These are phyloP conservation scores for Flaveria floridana DNA, from an alignment of 140 eudicot genomes.

Conservation along the genomic window DNA sequence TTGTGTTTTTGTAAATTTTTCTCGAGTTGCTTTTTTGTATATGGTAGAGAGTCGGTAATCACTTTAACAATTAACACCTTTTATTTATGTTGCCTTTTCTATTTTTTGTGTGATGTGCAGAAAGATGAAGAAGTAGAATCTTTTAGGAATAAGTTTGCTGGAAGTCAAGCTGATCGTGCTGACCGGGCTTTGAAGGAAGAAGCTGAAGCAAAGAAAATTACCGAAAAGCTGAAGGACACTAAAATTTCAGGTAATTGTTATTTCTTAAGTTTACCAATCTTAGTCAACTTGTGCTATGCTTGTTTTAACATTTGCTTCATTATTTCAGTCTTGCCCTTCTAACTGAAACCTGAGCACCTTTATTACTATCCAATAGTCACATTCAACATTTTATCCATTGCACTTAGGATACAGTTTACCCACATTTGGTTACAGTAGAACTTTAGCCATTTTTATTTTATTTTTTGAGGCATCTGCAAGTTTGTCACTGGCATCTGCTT, in stretches of 20 bases:
- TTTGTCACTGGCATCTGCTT: neutral
- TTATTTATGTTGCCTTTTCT: neutral
- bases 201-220: constrained; percentile 69
- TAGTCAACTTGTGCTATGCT: constrained; percentile 7
- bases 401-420: neutral
- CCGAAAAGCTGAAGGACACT: constrained; percentile 63
- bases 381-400: neutral
- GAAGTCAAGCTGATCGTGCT: constrained; percentile 99
- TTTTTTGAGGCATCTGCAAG: neutral
- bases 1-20: neutral
- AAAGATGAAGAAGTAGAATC: constrained; percentile 76
- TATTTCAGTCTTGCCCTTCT: neutral
- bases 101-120: constrained; percentile 41
- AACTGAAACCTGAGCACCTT: too few relatives aligned
- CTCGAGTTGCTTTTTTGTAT: neutral
- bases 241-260: constrained; percentile 61
- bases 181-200: constrained; percentile 84
- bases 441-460: neutral
- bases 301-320: neutral
- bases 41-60: neutral
- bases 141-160: constrained; percentile 80
- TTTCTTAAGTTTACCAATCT: neutral
- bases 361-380: too few relatives aligned
- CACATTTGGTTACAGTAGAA: neutral
- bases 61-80: constrained; percentile 17